Base-by-base conservation (phyloP, 1,284 basidiomycete genomes). In the Quambalaria eucalypti region DNA sequence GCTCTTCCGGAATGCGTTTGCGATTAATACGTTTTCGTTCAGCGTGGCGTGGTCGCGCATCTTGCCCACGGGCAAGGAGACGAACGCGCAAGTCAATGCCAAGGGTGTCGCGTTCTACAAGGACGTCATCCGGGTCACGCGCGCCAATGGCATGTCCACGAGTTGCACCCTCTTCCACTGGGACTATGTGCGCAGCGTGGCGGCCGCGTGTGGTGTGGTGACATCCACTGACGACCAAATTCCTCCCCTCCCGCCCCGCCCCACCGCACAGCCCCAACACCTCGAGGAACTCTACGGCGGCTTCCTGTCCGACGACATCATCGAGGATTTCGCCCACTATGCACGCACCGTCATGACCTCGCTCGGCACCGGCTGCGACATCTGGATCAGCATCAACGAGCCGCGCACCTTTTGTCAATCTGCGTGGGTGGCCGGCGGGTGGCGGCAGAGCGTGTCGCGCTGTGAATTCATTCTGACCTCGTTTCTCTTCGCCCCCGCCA, bases 311-410 rank as follows among this genome's bases (percentile, higher is more conserved):
- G 25, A 38, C 16, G 36, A 52, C 26, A 50, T 59, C 48, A 26
- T 59, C 30, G 39, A 14, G 7, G 57, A 59, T 38, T 59, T 57
- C 21, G 21, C 14, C 29, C 9, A 59, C 47, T 59, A 59, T 23
- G 57, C 57, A 8, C 21, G 33, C 23, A 28, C 52, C 10, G 28
- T 36, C 26, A 55, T 56, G 29, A 38, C 30, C 30, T 42, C 36
- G 2, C 44, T 59, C 14, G 57, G 54, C 19, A 26, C 52, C 44
- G 38, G 40, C 29, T 57, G 55, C 38, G 54, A 59, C 42, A 28
- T 38, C 33, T 59, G 57, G 57, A 49, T 55, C 33, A 42, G 28
- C 1, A 40, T 59, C 55, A 59, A 59, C 38, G 57, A 59, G 50
- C 54, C 53, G 2, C 39, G 54, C 25, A 59, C 57, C 16, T 59